Evolutionary conservation across 2,329 filamentous ascomycete species (phyloP).

Genomic region (Colletotrichum sp.): DNA sequence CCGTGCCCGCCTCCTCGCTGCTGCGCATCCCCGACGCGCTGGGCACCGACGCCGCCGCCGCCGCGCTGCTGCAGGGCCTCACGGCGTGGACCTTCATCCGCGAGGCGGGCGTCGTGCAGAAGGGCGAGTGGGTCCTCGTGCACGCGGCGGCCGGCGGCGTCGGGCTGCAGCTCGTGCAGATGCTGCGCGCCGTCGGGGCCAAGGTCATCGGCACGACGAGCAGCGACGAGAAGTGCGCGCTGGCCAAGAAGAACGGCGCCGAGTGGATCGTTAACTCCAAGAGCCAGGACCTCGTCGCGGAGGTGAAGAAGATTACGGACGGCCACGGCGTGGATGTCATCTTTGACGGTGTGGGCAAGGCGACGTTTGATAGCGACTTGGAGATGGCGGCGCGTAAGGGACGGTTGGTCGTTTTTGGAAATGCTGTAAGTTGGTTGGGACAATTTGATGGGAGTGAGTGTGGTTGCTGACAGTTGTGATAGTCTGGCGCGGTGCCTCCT

Average conservation of each 20-base stretch:
- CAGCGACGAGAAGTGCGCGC: slow-evolving; percentile 71
- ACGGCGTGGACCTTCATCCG: slow-evolving; percentile 82
- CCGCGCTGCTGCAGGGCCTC: slow-evolving; percentile 78
- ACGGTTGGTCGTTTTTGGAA: slow-evolving; percentile 79
- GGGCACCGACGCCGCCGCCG: slow-evolving; percentile 66
- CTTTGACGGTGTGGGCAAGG: slow-evolving; percentile 86
- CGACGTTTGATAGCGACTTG: slow-evolving; percentile 81
- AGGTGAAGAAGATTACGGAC: slow-evolving; percentile 72
- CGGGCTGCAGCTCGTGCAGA: slow-evolving; percentile 75
- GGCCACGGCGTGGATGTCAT: slow-evolving; percentile 77
- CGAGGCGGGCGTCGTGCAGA: slow-evolving; percentile 76
- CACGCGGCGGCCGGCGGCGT: slow-evolving; percentile 88
- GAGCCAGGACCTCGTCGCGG: slow-evolving; percentile 59
- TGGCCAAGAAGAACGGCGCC: slow-evolving; percentile 75
- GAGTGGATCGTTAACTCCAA: slow-evolving; percentile 74
- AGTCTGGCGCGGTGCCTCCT: slow-evolving; percentile 77
- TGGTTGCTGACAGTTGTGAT: background rate
- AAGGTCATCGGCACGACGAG: slow-evolving; percentile 81
- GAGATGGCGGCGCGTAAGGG: slow-evolving; percentile 80
- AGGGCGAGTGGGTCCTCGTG: slow-evolving; percentile 81
- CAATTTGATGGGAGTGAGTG: background rate
- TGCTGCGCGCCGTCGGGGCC: slow-evolving; percentile 75
- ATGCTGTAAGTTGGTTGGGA: slow-evolving; percentile 61
- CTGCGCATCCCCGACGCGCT: slow-evolving; percentile 69
- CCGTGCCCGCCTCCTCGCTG: slow-evolving; percentile 56